Base-by-base conservation (phyloP, 495 filamentous ascomycete genomes). In the Penicillium alfredii region DNA sequence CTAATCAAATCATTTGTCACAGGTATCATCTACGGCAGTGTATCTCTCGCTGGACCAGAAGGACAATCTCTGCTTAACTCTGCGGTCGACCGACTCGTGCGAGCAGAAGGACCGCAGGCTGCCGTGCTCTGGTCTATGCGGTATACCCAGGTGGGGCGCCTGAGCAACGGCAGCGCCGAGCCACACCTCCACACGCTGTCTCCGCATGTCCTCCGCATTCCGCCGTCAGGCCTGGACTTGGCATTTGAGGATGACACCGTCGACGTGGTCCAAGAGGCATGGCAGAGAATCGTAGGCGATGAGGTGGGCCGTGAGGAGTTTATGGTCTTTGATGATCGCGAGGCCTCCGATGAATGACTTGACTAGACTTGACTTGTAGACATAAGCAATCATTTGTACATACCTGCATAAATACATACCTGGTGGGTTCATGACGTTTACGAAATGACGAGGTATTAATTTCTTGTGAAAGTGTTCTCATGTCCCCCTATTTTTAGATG, bases 1-100 rank as follows among this genome's bases (percentile, higher is more conserved):
- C 75, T 82, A 71, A 82, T 56, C n/a, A n/a, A n/a, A n/a, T 23
- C 38, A 23, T 42, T 36, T 34, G 26, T 38, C 25, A 37, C 47
- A 93, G 86, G 80, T 68, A 69, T 88, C 24, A 56, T 90, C 1
- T 90, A 92, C 49, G 64, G 77, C 14, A 82, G 71, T 23, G 43
- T 73, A 14, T 38, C 58, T 30, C 44, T 60, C 1, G 30, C 69
- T 33, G 49, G 64, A 45, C 20, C 52, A 45, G 45, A 59, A 47
- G 51, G 56, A 46, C 47, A 69, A 15, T 28, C 44, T 6, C 49
- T 71, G 17, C 47, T 90, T 8, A 61, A 77, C 18, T 35, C 40
- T 13, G 80, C 85, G 23, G 47, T 88, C 13, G 38, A 66, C 6
- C 58, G 46, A 20, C 69, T 90, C 17, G 49, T 88, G 1, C 25